Evolutionary conservation across 805 yeast species (phyloP).

Genomic region (Torulaspora gathmanii): DNA sequence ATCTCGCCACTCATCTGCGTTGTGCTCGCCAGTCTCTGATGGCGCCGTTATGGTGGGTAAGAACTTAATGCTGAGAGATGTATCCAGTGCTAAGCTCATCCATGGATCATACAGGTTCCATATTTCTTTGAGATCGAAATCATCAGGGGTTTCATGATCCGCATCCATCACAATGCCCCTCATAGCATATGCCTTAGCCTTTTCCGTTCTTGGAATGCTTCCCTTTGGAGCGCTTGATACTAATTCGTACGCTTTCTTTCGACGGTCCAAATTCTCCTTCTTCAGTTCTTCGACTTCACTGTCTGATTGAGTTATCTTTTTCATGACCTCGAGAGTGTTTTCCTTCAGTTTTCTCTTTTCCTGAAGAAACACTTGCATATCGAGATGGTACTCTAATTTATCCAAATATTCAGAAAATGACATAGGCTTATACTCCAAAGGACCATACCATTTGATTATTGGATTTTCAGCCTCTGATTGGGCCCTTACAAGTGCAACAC

Average conservation of each 20-base stretch:
- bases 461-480: conserved; percentile 42
- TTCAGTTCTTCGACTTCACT: conserved; percentile 17
- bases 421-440: conserved; percentile 52
- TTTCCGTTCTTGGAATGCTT: conserved; percentile 12
- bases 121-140: conserved; percentile 28
- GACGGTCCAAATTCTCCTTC: conserved; percentile 18
- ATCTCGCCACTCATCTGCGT: conserved; percentile 3
- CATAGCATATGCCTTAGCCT: conserved; percentile 11
- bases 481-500: conserved; percentile 41
- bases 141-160: conserved; percentile 17
- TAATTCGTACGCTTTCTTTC: conserved; percentile 15
- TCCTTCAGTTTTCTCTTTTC: conserved; percentile 21
- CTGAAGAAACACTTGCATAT: conserved; percentile 29
- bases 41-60: conserved; percentile 30
- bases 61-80: conserved; percentile 35
- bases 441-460: conserved; percentile 65
- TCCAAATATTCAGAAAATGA: conserved; percentile 38
- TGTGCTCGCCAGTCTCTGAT: conserved; percentile 4
- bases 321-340: conserved; percentile 14
- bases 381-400: conserved; percentile 31
- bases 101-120: conserved; percentile 37
- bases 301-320: conserved; percentile 16
- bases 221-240: conserved; percentile 16
- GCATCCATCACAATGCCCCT: conserved; percentile 24
- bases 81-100: conserved; percentile 35